Base-by-base conservation (phyloP, 768 basidiomycete genomes). In the Hebeloma cylindrosporum region DNA sequence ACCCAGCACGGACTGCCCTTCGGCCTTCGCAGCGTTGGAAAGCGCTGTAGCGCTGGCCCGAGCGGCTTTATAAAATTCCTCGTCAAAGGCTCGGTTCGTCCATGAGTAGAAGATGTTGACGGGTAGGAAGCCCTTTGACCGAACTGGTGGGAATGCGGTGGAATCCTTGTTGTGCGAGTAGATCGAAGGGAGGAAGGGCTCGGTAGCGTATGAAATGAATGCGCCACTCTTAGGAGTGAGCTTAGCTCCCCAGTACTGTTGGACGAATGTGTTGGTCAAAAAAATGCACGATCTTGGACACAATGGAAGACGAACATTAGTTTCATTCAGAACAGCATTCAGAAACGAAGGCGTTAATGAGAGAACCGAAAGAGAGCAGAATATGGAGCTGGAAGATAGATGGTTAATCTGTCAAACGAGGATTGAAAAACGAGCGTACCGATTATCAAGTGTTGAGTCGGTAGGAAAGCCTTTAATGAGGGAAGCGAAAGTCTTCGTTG, bases 71-170 rank as follows among this genome's bases (percentile, higher is more conserved):
- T 70, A 53, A 36, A 78, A 65, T 25, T 53, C 46, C 5, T 18
- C 48, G 42, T 66, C 65, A 25, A 51, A 54, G 0, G 38, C 6
- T 0, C 34, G 13, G 7, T 41, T 18, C 2, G 36, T 8, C 63
- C 63, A 68, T 1, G 60, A 56, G 40, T 50, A 63, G 38, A 54
- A 59, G 10, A 69, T 53, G 47, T 63, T 62, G 41, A 64, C 49
- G 1, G 67, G 67, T 11, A 58, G 21, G 44, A 59, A 56, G 2
- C 49, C 55, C 10, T 51, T 30, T 2, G 54, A 46, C n/a, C 58
- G 56, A 7, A 50, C 45, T 1, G 72, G 72, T 0, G 76, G 79
- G 57, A 71, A 79, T 2, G 78, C 77, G 5, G 77, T 64, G 1
- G 64, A 54, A 14, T 53, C 53, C 13, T 56, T 41, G 37, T 57